Base-by-base conservation (phyloP, 805 yeast genomes). In the Metschnikowia henanensis region DNA sequence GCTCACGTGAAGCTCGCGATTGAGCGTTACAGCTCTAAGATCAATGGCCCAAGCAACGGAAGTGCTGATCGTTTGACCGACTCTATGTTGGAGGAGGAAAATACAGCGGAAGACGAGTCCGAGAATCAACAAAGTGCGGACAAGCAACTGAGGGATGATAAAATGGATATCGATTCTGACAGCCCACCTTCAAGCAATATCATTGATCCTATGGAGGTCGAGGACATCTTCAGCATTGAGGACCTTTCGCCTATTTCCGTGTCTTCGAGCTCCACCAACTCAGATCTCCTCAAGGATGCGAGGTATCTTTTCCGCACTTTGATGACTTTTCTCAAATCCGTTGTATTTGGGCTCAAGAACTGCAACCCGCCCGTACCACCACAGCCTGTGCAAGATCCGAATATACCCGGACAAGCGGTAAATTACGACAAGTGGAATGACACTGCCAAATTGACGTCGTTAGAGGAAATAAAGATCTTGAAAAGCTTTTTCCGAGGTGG, bases 291-390 rank as follows among this genome's bases (percentile, higher is more conserved):
- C 41, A 89, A 89, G 55, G 97, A 91, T 60, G 92, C 97, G 1
- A 79, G 95, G 34, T 87, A 87, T 55, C 68, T 94, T 23, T 89
- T 90, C 76, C 80, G 92, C 51, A 90, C 96, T 4, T 68, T 95
- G 41, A 80, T 94, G 84, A 86, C 91, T 4, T 94, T 94, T 59
- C 70, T 94, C 57, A 89, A 91, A 60, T 87, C 97, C 0, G 86
- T 90, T 33, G 85, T 92, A 56, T 87, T 84, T 63, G 96, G 96
- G 3, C 71, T 95, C 52, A 90, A 89, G 59, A 82, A 83, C 40
- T 90, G 96, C 60, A 92, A 91, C 58, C 95, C 97, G 1, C 85
- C 92, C 1, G 71, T 66, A 1, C 76, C 76, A 4, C 72, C 74
- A 6, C 75, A 68, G 46, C 74, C 75, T 10, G 54, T 67, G 6